These are phyloP conservation scores for Tuctoria greenei DNA, from an alignment of 176 grass and related monocot genomes.

Conservation along the genomic window DNA sequence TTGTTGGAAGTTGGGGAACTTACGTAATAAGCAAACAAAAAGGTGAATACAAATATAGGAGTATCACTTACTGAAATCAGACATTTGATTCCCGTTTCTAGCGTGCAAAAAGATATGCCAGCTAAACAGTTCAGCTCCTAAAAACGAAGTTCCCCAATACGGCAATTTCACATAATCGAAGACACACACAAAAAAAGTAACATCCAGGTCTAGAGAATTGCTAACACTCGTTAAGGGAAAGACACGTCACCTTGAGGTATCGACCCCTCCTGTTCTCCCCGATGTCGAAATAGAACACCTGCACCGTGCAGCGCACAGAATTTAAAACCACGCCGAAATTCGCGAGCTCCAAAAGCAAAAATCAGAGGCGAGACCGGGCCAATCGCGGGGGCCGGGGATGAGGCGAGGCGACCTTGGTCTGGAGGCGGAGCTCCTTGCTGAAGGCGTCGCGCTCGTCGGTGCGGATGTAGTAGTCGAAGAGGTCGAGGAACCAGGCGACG, in stretches of 20 bases:
- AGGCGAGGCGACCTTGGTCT: constrained; percentile 55
- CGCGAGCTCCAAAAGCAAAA: neutral
- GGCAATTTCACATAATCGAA: neutral
- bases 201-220: neutral
- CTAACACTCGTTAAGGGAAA: neutral
- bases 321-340: constrained; percentile 27
- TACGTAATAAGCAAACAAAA: neutral
- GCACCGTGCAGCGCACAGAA: neutral
- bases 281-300: constrained; percentile 96
- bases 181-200: neutral
- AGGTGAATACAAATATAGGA: neutral
- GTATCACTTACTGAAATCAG: neutral
- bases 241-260: constrained; percentile 73
- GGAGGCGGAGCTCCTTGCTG: constrained; percentile 96
- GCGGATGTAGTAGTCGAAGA: constrained; percentile 92
- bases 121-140: neutral
- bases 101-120: neutral
- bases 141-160: neutral
- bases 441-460: constrained; percentile 84
- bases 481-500: constrained; percentile 87
- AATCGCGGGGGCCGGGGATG: neutral
- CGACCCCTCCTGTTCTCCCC: constrained; percentile 98
- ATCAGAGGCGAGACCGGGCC: neutral
- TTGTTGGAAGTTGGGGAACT: neutral
- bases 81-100: constrained; percentile 8